These are phyloP conservation scores for Eucalyptus decipiens DNA, from an alignment of 345 rosid genomes.

Conservation along the genomic window DNA sequence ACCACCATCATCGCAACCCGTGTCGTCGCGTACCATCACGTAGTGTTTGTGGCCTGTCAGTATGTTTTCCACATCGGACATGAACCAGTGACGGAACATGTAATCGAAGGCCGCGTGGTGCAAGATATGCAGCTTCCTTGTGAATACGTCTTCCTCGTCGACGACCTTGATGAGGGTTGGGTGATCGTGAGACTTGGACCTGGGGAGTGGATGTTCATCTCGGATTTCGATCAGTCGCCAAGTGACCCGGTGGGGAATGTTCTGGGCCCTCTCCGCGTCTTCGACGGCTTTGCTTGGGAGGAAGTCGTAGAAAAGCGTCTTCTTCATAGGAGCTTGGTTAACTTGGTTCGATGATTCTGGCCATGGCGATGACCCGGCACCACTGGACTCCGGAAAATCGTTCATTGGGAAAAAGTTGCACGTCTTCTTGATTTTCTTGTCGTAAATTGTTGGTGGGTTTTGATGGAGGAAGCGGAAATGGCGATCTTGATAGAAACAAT, in stretches of 20 bases:
- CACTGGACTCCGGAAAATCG: not conserved
- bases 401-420: not conserved
- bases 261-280: not conserved
- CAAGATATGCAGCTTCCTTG: not conserved
- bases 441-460: not conserved
- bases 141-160: not conserved
- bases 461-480: not conserved
- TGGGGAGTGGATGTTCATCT: not conserved
- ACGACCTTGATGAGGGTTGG: not conserved
- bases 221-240: not conserved
- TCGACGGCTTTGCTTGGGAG: not conserved
- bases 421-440: not conserved
- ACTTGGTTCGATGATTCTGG: not conserved
- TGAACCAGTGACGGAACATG: not conserved
- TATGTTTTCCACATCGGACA: not conserved
- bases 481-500: not conserved
- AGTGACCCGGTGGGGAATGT: not conserved
- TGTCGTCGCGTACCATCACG: not conserved
- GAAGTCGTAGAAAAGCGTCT: not conserved
- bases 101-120: not conserved
- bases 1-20: not conserved
- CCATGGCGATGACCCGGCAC: not conserved
- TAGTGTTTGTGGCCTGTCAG: not conserved
- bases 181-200: not conserved
- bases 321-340: not conserved